These are phyloP conservation scores for Capniomyces stellatus DNA, from an alignment of 371 early-diverging fungal species.

Conservation along the genomic window DNA sequence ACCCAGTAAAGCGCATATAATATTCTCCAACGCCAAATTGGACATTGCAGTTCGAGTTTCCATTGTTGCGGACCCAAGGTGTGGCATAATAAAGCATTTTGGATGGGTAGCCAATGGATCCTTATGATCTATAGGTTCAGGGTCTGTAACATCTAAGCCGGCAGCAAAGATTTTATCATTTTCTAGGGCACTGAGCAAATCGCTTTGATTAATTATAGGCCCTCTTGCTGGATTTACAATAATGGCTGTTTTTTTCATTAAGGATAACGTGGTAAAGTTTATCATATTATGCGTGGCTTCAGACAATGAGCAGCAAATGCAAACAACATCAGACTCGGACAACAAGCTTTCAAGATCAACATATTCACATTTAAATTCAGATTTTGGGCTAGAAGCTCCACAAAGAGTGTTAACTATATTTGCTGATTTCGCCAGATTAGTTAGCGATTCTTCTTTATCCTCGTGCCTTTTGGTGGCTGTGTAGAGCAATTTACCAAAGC, in stretches of 20 bases:
- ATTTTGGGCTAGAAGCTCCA: too few relatives aligned
- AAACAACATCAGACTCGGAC: slow-evolving; percentile 43
- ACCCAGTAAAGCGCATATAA: too few relatives aligned
- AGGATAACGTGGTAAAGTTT: slow-evolving; percentile 33
- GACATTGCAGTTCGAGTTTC: slow-evolving; percentile 74
- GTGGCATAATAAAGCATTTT: slow-evolving; percentile 52
- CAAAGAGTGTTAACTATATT: not conserved
- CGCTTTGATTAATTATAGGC: slow-evolving; percentile 55
- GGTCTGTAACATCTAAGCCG: slow-evolving; percentile 73
- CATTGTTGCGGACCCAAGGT: slow-evolving; percentile 62
- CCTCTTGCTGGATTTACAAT: slow-evolving; percentile 73
- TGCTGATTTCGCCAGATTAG: not conserved
- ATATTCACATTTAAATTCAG: slow-evolving; percentile 1
- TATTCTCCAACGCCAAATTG: too few relatives aligned
- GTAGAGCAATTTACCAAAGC: slow-evolving; percentile 33
- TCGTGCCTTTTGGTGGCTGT: slow-evolving; percentile 4
- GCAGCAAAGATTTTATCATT: slow-evolving; percentile 42
- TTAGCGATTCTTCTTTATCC: slow-evolving; percentile 5
- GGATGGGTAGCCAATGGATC: slow-evolving; percentile 38
- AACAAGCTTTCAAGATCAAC: slow-evolving; percentile 34
- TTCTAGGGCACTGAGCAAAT: slow-evolving; percentile 45
- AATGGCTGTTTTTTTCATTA: slow-evolving; percentile 50
- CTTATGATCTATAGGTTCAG: slow-evolving; percentile 54
- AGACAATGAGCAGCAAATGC: slow-evolving; percentile 54
- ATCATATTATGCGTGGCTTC: slow-evolving; percentile 52